phyloP scores from a whole-genome alignment of 2,329 filamentous ascomycete genomes.

The Tolypocladium nubicola region DNA sequence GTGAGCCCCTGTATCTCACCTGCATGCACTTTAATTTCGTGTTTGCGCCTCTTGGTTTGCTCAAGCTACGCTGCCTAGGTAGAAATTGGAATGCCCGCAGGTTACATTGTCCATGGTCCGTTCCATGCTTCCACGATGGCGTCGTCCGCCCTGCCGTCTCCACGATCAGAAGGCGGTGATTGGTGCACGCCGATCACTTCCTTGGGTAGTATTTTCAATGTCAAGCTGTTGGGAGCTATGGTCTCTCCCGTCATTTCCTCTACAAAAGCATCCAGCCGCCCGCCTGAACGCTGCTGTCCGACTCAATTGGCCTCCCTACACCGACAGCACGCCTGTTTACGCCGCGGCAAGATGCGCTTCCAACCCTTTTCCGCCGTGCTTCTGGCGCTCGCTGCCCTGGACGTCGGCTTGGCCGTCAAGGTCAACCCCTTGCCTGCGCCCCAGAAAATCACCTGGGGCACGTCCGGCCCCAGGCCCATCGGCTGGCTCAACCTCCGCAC shows the following conservation, averaged over 20 bases:
- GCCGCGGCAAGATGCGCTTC: neutral
- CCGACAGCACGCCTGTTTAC: neutral
- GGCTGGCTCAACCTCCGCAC: conserved; percentile 7
- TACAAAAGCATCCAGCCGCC: neutral
- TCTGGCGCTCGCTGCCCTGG: conserved; percentile 1
- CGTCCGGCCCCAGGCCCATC: conserved; percentile 10
- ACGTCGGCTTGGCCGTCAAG: conserved; percentile 9
- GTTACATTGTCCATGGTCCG: neutral
- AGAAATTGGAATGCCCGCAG: neutral
- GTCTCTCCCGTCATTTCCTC: neutral
- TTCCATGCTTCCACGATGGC: neutral
- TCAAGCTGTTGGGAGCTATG: neutral
- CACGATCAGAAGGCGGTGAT: neutral
- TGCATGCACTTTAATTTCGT: neutral
- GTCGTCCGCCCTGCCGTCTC: neutral
- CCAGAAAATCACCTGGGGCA: conserved; percentile 13
- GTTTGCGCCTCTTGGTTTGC: neutral
- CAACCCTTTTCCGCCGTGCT: neutral
- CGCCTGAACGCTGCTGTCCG: neutral
- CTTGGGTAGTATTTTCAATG: neutral
- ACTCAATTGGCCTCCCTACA: neutral
- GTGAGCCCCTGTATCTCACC: neutral
- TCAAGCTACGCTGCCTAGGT: neutral
- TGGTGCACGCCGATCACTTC: neutral
- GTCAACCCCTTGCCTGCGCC: conserved; percentile 16